Evolutionary conservation across 2,329 filamentous ascomycete genomes (phyloP).

Genomic region (Neofusicoccum umdonicola): DNA sequence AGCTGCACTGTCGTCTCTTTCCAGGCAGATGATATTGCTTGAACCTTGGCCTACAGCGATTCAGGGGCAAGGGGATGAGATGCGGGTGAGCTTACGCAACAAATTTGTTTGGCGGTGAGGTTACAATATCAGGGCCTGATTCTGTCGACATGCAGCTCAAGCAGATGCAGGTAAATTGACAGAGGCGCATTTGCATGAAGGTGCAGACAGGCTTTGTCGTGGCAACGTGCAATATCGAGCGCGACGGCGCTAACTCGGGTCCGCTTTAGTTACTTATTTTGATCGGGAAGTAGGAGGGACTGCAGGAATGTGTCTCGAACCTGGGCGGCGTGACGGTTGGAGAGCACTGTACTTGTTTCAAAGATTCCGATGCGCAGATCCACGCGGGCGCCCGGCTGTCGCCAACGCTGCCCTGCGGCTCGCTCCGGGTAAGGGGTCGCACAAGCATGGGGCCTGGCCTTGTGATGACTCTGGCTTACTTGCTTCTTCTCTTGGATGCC

Average conservation of each 20-base stretch:
- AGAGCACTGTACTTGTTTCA: not conserved
- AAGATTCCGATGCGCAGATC: not conserved
- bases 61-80: not conserved
- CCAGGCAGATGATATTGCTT: not conserved
- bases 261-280: not conserved
- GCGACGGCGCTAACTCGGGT: not conserved
- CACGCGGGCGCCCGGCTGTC: no score
- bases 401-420: not conserved
- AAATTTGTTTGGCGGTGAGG: not conserved
- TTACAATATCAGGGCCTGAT: not conserved
- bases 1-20: not conserved
- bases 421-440: not conserved
- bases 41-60: not conserved
- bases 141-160: not conserved
- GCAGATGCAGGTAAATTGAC: not conserved
- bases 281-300: not conserved
- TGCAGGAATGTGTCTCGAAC: not conserved
- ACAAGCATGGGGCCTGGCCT: not conserved
- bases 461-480: slow-evolving; percentile 1
- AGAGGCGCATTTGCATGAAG: not conserved
- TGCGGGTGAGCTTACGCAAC: not conserved
- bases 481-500: not conserved
- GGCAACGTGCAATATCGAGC: not conserved
- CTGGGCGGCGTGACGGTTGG: not conserved
- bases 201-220: not conserved